These are phyloP conservation scores for Herpotrichia juniperi DNA, from an alignment of 2,329 filamentous ascomycete genomes.

Conservation along the genomic window DNA sequence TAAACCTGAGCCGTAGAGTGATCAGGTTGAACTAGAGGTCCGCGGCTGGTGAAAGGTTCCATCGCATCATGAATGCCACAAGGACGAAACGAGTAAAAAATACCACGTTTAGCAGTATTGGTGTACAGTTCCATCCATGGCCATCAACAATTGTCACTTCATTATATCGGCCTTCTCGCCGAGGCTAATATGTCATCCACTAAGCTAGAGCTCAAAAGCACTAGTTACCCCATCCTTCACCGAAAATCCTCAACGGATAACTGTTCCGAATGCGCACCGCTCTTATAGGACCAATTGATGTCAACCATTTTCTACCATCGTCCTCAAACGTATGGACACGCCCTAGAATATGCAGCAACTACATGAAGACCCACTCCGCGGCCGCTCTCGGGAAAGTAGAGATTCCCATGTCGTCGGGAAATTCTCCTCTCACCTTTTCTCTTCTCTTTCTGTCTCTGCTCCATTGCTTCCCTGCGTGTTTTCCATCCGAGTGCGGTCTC, in stretches of 20 bases:
- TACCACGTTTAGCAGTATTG: too few relatives aligned
- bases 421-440: not conserved
- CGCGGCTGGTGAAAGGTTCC: too few relatives aligned
- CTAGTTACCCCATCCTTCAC: not conserved
- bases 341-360: not conserved
- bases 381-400: not conserved
- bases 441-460: not conserved
- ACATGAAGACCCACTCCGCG: not conserved
- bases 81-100: too few relatives aligned
- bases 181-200: not conserved
- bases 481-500: not conserved
- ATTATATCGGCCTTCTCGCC: conserved; percentile 3
- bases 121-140: too few relatives aligned
- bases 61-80: too few relatives aligned
- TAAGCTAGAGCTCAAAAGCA: not conserved
- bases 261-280: not conserved
- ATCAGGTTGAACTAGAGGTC: too few relatives aligned
- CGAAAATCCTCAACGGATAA: conserved; percentile 5
- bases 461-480: too few relatives aligned
- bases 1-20: too few relatives aligned
- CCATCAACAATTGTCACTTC: too few relatives aligned
- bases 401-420: not conserved
- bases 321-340: not conserved
- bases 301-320: not conserved
- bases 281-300: not conserved